Evolutionary conservation across 129 eudicot genomes (phyloP), one percentile per base, ranked within the genome.

Genomic region (Ambrosia trifida): DNA sequence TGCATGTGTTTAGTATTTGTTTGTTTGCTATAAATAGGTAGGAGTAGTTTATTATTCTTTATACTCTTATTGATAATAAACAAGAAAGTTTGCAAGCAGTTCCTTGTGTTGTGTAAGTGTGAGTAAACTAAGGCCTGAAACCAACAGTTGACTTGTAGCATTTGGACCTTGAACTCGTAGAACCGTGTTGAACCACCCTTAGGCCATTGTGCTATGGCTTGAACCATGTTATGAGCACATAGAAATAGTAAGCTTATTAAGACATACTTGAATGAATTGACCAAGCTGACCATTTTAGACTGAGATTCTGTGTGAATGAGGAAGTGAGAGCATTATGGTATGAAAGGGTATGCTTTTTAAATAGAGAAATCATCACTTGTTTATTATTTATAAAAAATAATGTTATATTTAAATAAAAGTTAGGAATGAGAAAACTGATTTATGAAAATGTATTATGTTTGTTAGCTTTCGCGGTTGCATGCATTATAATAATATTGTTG

Each of bases 101-200:
- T 24, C 28, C 1, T 24, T 24, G 28, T 24, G 28, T 24, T 24
- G 28, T 24, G 1, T 24, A 1, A 24, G 28, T 24, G 28, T 24
- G 28, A 24, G 28, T 24, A 24, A 24, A 1, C 28, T 24, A n/a
- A 1, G 28, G 28, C 28, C 28, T 24, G 28, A 24, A 24, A 24
- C 28, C 28, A 0, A 24, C 28, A 24, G 30, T 84, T 82, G 53
- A 89, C 65, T 64, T 66, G 80, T 62, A 68, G 75, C 67, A 86
- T 83, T 78, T 89, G 89, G 59, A 89, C 89, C 88, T 83, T 88
- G 70, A 88, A 88, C 63, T 88, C 89, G 41, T 85, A 88, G 79
- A 75, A 85, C 60, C 86, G 79, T 19, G 90, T 88, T 72, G 95
- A 83, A 57, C 85, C 81, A 31, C 84, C 86, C 31, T 78, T 70